Evolutionary conservation across 208 protist species (phyloP), one percentile per base, ranked within the genome.

Genomic region (Acanthamoeba triangularis): DNA sequence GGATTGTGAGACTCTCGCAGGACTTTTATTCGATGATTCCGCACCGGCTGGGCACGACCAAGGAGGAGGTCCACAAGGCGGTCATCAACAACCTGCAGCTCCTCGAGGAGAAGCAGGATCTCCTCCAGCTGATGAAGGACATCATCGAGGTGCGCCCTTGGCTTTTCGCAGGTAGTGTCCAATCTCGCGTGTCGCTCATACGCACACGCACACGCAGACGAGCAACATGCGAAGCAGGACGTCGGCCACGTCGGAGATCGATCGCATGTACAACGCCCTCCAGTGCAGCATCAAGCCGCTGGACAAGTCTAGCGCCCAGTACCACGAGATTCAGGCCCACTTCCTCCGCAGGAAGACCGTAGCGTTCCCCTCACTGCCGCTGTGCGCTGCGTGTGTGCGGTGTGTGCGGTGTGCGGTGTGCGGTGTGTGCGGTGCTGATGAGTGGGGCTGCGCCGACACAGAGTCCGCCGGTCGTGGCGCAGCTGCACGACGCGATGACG

Each of bases 241-340:
- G 11, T 54, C 49, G 30, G 59, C 49, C 14, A 13, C 30, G 35
- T 63, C 84, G 59, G 84, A 91, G 54, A 41, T 91, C 16, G 84
- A 91, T 49, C 49, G 59, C 14, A 93, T 80, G 92, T 96, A 96
- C 92, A 85, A 74, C n/a, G 82, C 95, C n/a, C 91, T 96, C n/a
- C 44, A 67, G 28, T 80, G 65, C 33, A 16, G 47, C 61, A 61
- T 96, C 33, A 23, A 33, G 49, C 41, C 65, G 0, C 25, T 95
- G 49, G 37, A 69, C 25, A n/a, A 67, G 18, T n/a, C 16, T 0
- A 72, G 28, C 11, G 20, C 76, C 35, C 4, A 82, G 74, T 72
- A 88, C 59, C 49, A 54, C 11, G 35, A 52, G 72, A 11, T 87
- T 25, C 10, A 23, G 16, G 67, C 6, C 13, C 61, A 80, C 41